Conservation (phyloP, 176 grass and related monocot genomes). For the Zoysia japonica region DNA sequence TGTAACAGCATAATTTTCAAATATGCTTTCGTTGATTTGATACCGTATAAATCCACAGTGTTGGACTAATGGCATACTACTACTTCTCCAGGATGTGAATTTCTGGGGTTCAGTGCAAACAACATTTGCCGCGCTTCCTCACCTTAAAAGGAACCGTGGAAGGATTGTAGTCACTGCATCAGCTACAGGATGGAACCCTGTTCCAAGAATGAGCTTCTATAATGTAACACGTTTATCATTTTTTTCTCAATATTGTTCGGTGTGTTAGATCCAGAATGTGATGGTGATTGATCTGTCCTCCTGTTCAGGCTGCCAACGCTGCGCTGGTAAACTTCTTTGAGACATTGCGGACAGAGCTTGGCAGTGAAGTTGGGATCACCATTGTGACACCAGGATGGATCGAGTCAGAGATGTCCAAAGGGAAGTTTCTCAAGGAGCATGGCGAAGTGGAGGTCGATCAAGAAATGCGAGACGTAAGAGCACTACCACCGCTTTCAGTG, state of each 20-base stretch:
- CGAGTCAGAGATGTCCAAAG: slow-evolving; percentile 69
- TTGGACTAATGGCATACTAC: background rate
- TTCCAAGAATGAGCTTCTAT: slow-evolving; percentile 61
- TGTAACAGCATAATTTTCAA: slow-evolving; percentile 5
- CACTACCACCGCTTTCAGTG: background rate
- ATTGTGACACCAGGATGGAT: slow-evolving; percentile 64
- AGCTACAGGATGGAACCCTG: slow-evolving; percentile 48
- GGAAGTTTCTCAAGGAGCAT: slow-evolving; percentile 41
- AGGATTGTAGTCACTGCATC: slow-evolving; percentile 65
- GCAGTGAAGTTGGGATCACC: slow-evolving; percentile 52
- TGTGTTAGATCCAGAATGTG: background rate
- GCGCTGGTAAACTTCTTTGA: slow-evolving; percentile 71
- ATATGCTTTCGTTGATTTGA: background rate
- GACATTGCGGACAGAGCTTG: slow-evolving; percentile 51
- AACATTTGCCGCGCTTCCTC: slow-evolving; percentile 58
- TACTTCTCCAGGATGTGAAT: slow-evolving; percentile 56
- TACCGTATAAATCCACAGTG: too few relatives aligned
- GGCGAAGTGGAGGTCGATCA: slow-evolving; percentile 52
- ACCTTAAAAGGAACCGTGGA: slow-evolving; percentile 55
- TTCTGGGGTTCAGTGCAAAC: slow-evolving; percentile 77
- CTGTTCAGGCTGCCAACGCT: slow-evolving; percentile 63
- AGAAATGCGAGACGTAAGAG: slow-evolving; percentile 55
- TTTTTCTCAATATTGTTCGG: background rate
- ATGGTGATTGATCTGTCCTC: background rate
- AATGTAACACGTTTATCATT: slow-evolving; percentile 21